Evolutionary conservation across 345 rosid species (phyloP), one percentile per base, ranked within the genome.

Genomic region (Tarenaya hassleriana): DNA sequence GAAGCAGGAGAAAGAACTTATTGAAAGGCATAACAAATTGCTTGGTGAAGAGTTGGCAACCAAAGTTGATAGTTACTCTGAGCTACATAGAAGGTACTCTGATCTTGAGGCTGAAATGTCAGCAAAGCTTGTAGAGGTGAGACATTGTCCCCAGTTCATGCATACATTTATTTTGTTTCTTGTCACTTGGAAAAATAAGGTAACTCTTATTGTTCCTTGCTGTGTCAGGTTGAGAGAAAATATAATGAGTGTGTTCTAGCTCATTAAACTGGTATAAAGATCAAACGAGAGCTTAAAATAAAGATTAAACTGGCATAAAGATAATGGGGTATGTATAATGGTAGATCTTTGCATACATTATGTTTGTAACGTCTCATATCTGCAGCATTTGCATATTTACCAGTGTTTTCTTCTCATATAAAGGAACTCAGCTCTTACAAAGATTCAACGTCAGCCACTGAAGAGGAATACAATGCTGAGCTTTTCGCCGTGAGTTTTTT

Each of bases 1-100:
- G 58, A 59, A 41, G 40, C 69, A 90, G 96, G 98, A 81, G 78
- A 92, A 92, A 69, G 98, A 92, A 53, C 89, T 92, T 58, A 64
- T 77, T 33, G 84, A 83, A 68, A 79, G 84, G 68, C 98, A 92
- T 66, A 88, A 90, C 66, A 48, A 61, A 15, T 92, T 96, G 98
- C 83, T 92, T 52, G 82, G 88, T 54, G 88, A 88, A 29, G 96
- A 92, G 77, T 61, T 92, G 73, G 81, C 81, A 10, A 52, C 76
- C 52, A 92, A 92, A 73, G 83, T 72, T 27, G 87, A 78, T 38
- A 72, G 74, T 58, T 77, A 81, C 33, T 58, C 69, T 34, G 80
- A 83, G 60, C 57, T 79, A 56, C 94, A 88, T 39, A 76, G 77
- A 72, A 62, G 62, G 58, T 80, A 76, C 38, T 63, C 86, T 32